Percentiles rank a stretch among this genome's conserved stretches.
phyloP scores from a whole-genome alignment of 2,329 filamentous ascomycete species.

The Magnaporthales sp. region DNA sequence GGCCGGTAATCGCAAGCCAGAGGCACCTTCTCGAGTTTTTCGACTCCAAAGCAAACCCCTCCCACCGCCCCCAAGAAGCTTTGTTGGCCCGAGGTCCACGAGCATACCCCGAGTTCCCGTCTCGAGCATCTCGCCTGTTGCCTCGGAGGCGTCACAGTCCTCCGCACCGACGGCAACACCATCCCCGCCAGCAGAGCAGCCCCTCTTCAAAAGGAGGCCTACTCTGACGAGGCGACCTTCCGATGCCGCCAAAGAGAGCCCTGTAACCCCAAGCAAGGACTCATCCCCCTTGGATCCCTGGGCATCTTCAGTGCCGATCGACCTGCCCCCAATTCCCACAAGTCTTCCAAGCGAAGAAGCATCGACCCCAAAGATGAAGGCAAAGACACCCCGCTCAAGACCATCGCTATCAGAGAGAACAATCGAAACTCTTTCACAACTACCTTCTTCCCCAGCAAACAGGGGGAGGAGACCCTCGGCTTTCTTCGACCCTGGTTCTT shows the following conservation, averaged over 20 bases:
- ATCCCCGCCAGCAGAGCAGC: not conserved
- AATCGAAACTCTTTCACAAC: conserved; percentile 69
- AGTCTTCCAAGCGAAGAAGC: not conserved
- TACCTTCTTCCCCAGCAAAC: conserved; percentile 69
- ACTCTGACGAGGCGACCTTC: conserved; percentile 6
- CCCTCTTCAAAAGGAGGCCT: conserved; percentile 1
- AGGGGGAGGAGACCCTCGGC: conserved; percentile 53
- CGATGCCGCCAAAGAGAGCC: not conserved
- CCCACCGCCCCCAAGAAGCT: not conserved
- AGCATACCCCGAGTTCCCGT: not conserved
- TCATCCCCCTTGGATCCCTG: not conserved
- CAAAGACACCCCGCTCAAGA: conserved; percentile 15
- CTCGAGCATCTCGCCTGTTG: not conserved
- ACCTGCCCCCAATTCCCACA: not conserved
- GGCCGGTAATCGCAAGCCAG: not conserved
- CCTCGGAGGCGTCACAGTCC: not conserved
- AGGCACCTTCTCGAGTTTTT: not conserved
- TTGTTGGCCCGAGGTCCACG: not conserved
- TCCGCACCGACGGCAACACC: not conserved
- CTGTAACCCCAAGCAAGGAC: not conserved
- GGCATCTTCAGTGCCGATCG: not conserved
- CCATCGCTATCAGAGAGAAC: conserved; percentile 74
- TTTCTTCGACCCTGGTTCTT: conserved; percentile 61
- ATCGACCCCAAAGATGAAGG: not conserved
- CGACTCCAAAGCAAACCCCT: not conserved